phyloP scores from a whole-genome alignment of 2,329 filamentous ascomycete species.

The Claviceps arundinis region DNA sequence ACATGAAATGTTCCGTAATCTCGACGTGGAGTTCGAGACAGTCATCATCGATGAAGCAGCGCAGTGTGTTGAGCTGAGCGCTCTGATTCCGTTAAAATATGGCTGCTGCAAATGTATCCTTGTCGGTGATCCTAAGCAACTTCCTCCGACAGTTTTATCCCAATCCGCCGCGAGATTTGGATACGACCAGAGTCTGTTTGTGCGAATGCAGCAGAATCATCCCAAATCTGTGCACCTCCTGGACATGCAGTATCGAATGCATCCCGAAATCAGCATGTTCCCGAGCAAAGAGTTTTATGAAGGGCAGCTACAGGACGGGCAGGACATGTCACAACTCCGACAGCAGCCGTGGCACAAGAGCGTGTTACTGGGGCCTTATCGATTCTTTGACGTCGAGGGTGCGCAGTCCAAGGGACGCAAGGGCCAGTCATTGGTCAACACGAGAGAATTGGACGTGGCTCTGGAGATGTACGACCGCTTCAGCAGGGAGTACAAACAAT shows the following conservation, averaged over 20 bases:
- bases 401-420: constrained; percentile 67
- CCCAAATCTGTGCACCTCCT: constrained; percentile 80
- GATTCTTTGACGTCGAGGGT: constrained; percentile 93
- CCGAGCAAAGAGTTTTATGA: constrained; percentile 91
- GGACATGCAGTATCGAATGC: constrained; percentile 99
- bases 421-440: constrained; percentile 83
- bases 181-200: constrained; percentile 96
- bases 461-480: constrained; percentile 75
- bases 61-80: constrained; percentile 94
- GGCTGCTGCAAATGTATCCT: constrained; percentile 93
- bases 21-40: constrained; percentile 95
- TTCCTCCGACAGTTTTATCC: constrained; percentile 90
- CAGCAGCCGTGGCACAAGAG: constrained; percentile 75
- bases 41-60: constrained; percentile 97
- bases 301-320: constrained; percentile 70
- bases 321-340: constrained; percentile 65
- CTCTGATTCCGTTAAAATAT: constrained; percentile 93
- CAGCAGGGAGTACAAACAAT: constrained; percentile 52
- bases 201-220: constrained; percentile 92
- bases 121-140: constrained; percentile 92
- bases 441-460: constrained; percentile 74
- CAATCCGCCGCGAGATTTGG: constrained; percentile 84
- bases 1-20: constrained; percentile 90
- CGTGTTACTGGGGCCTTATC: constrained; percentile 73
- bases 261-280: constrained; percentile 87